phyloP scores from a whole-genome alignment of 1,284 basidiomycete genomes.

The Marasmius sp. region DNA sequence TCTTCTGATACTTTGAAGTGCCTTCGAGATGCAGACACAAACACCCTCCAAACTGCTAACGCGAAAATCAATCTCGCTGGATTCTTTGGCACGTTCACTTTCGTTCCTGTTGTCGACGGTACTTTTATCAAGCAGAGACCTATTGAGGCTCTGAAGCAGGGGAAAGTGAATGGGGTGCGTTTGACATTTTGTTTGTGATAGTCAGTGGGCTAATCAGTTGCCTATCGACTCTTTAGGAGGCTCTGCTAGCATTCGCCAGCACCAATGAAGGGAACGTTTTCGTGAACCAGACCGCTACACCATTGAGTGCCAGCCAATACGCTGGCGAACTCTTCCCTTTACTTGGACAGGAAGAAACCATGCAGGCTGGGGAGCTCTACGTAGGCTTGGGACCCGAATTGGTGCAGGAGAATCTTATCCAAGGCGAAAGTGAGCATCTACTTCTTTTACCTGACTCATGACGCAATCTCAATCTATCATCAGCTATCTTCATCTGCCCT shows the following conservation, averaged over 20 bases:
- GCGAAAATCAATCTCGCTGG: constrained; percentile 19
- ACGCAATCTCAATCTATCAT: constrained; percentile 2
- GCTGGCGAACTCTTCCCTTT: constrained; percentile 20
- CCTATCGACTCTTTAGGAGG: constrained; percentile 8
- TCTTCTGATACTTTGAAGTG: constrained; percentile 21
- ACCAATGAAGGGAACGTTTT: constrained; percentile 17
- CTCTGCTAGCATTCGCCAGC: constrained; percentile 13
- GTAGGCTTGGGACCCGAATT: background rate
- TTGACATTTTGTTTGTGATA: background rate
- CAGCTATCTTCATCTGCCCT: constrained; percentile 25
- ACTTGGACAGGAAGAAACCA: constrained; percentile 8
- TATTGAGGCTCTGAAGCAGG: constrained; percentile 22
- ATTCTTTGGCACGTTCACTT: constrained; percentile 28
- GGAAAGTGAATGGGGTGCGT: constrained; percentile 25
- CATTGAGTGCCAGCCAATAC: constrained; percentile 1
- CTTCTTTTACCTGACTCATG: background rate
- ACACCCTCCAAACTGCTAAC: constrained; percentile 23
- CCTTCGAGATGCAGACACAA: constrained; percentile 20
- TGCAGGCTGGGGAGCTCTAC: constrained; percentile 8
- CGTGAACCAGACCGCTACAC: constrained; percentile 12
- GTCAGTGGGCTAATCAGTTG: no score
- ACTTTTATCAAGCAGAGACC: constrained; percentile 32
- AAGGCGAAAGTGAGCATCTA: constrained; percentile 28
- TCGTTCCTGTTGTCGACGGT: constrained; percentile 37
- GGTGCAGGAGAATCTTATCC: constrained; percentile 17